Conservation (phyloP, 2,329 filamentous ascomycete species). For the Exutisphaerella laricina region DNA sequence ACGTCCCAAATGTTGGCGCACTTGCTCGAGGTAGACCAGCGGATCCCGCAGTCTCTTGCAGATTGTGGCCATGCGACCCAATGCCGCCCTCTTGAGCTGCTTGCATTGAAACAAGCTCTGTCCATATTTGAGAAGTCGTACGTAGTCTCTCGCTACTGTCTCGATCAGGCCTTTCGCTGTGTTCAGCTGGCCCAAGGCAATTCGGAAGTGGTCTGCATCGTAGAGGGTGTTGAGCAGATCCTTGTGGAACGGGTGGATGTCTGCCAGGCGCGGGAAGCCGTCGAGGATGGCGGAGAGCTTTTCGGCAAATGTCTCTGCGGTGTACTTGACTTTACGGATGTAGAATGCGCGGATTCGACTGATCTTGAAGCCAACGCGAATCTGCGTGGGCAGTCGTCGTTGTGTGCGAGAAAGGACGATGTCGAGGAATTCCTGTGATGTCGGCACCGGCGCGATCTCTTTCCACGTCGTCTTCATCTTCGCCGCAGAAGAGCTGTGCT, state of each 20-base stretch:
- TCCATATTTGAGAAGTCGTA: constrained; percentile 92
- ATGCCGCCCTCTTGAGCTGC: constrained; percentile 90
- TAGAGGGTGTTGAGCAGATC: constrained; percentile 95
- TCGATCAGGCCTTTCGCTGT: constrained; percentile 96
- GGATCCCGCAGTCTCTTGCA: constrained; percentile 93
- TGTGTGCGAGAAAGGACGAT: constrained; percentile 94
- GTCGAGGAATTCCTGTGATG: constrained; percentile 92
- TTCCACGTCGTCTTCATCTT: constrained; percentile 57
- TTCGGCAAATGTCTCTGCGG: constrained; percentile 91
- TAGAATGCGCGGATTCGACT: constrained; percentile 92
- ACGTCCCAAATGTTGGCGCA: constrained; percentile 93
- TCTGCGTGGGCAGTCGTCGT: constrained; percentile 88
- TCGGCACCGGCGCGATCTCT: constrained; percentile 55
- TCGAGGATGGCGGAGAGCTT: constrained; percentile 88
- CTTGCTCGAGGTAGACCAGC: constrained; percentile 90
- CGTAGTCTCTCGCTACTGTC: constrained; percentile 92
- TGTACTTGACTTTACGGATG: constrained; percentile 97
- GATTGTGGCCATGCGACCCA: constrained; percentile 98
- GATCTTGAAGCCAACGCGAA: constrained; percentile 93
- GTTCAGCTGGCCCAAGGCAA: constrained; percentile 90
- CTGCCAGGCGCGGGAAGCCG: constrained; percentile 84
- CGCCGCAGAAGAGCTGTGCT: constrained; percentile 12
- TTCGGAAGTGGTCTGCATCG: constrained; percentile 96
- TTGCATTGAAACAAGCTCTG: constrained; percentile 98
- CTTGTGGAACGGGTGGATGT: constrained; percentile 92